Base-by-base conservation (phyloP, 225 moss, liverwort and hornwort genomes). In the Lunularia cruciata region DNA sequence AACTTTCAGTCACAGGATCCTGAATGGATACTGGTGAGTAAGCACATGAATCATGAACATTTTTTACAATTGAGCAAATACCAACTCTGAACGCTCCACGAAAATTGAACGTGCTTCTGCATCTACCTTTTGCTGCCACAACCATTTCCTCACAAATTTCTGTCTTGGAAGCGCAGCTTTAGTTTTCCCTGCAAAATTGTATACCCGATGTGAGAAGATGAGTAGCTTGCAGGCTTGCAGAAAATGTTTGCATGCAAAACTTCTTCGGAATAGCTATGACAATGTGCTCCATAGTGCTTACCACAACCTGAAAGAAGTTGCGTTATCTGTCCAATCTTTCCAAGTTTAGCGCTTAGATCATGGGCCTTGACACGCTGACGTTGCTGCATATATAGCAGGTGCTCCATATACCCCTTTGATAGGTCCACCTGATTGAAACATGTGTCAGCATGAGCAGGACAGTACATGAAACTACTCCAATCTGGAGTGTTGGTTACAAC, bases 341-440 rank as follows among this genome's bases (percentile, higher is more conserved):
- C 74, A 25, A 94, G 82, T 67, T 79, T 84, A 40, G 83, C 72
- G 56, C 87, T 79, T 33, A 88, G 86, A 36, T 85, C 76, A 75
- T 85, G 88, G 25, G 80, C 84, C 58, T 74, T 83, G 32, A 46
- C 64, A 13, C 95, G 90, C 61, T 96, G 92, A 65, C 82, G 68
- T 75, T 92, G 88, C 75, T 96, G 95, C 18, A 96, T 61, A 80
- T 82, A 92, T 33, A 96, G 63, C 33, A 96, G 77, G 70, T 89
- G 90, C 75, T 90, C 92, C 76, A 87, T 63, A 57, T 87, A 96
- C 64, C 79, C 84, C 1, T 83, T 78, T 38, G 83, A 88, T 57
- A 84, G 78, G 34, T 90, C 89, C 37, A 83, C 78, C 79, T 79
- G 70, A 7, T 51, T 11, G 1, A 46, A n/a, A 27, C 57, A 37